Evolutionary conservation across 1,139 yeast species (phyloP).

Genomic region (Yamadazyma triangularis): DNA sequence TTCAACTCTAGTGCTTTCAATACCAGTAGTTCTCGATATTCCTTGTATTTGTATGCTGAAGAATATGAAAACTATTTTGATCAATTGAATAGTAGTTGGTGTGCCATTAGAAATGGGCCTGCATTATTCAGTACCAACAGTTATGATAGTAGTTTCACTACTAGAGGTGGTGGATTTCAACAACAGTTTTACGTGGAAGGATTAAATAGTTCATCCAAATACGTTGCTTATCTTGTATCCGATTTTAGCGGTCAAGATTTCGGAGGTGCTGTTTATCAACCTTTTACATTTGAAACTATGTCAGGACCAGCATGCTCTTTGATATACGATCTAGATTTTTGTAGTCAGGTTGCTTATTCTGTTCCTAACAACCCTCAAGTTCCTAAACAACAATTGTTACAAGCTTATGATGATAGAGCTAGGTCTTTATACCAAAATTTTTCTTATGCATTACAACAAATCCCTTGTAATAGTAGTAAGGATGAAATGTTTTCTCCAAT

Average conservation of each 20-base stretch:
- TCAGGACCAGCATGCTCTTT: conserved; percentile 59
- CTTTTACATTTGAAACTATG: conserved; percentile 60
- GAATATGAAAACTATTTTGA: conserved; percentile 34
- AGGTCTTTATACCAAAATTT: conserved; percentile 55
- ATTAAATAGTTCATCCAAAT: conserved; percentile 56
- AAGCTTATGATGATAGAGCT: conserved; percentile 64
- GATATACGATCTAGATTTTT: conserved; percentile 70
- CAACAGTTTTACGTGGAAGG: conserved; percentile 63
- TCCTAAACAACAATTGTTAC: conserved; percentile 18
- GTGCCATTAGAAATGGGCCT: conserved; percentile 60
- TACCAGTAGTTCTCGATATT: conserved; percentile 32
- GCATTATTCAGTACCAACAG: conserved; percentile 22
- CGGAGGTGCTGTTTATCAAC: conserved; percentile 67
- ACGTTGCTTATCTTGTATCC: conserved; percentile 62
- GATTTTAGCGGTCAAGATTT: conserved; percentile 37
- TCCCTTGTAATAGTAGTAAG: conserved; percentile 70
- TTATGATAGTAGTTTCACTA: conserved; percentile 38
- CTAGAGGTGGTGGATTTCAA: conserved; percentile 45
- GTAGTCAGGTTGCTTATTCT: conserved; percentile 79
- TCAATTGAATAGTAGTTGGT: conserved; percentile 57
- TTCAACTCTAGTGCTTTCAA: conserved; percentile 18
- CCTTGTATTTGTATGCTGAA: conserved; percentile 44
- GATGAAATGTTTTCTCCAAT: conserved; percentile 74
- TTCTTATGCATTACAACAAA: conserved; percentile 68
- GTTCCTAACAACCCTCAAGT: conserved; percentile 56